Percentiles rank a stretch among this genome's conserved stretches.
These are phyloP conservation scores for Vicia faba DNA, from an alignment of 306 rosid genomes.

Conservation along the genomic window DNA sequence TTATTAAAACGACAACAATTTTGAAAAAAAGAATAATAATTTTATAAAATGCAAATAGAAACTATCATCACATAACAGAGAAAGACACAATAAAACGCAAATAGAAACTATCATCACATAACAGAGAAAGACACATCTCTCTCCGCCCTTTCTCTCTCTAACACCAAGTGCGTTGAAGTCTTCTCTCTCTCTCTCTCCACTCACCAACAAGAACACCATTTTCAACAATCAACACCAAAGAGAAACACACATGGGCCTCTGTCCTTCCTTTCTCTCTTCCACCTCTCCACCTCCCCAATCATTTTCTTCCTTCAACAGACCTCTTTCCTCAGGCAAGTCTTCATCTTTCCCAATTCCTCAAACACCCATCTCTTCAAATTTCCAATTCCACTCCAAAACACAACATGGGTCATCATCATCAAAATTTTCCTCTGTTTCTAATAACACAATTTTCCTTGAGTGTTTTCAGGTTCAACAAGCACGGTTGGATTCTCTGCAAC, in stretches of 20 bases:
- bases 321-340: slow-evolving; percentile 51
- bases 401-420: slow-evolving; percentile 26
- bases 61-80: no score
- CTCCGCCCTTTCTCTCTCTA: slow-evolving; percentile 14
- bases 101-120: slow-evolving; percentile 13
- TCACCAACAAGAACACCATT: background rate
- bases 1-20: no score
- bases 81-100: no score
- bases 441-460: background rate
- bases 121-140: background rate
- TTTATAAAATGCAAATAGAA: no score
- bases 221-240: background rate
- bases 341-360: background rate
- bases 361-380: background rate
- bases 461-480: slow-evolving; percentile 48
- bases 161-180: background rate
- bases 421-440: background rate
- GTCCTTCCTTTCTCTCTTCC: slow-evolving; percentile 47
- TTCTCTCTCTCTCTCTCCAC: background rate
- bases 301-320: slow-evolving; percentile 26
- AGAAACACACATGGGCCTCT: slow-evolving; percentile 57
- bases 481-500: slow-evolving; percentile 48
- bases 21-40: no score
- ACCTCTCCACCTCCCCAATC: slow-evolving; percentile 4
- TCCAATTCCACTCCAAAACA: background rate